A percentile compares a stretch with the other conserved stretches of the same genome.
Evolutionary conservation across 345 rosid species (phyloP).

Genomic region (Kandelia obovata): DNA sequence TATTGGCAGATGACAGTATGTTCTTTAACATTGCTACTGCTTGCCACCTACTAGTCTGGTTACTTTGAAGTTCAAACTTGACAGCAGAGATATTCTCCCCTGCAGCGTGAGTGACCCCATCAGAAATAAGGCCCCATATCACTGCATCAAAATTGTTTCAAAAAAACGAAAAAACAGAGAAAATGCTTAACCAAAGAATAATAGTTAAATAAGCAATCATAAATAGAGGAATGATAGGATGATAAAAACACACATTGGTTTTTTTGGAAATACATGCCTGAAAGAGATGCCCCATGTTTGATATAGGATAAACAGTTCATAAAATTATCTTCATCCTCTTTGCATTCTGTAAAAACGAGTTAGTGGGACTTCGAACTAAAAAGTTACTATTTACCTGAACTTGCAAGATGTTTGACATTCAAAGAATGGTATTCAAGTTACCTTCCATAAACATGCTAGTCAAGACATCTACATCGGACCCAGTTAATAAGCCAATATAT

Average conservation of each 20-base stretch:
- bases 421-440: slow-evolving; percentile 17
- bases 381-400: slow-evolving; percentile 1
- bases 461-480: slow-evolving; percentile 48
- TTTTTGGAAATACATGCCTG: slow-evolving; percentile 44
- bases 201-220: neutral
- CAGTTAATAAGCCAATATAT: slow-evolving; percentile 63
- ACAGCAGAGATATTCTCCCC: slow-evolving; percentile 38
- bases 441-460: slow-evolving; percentile 42
- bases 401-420: neutral
- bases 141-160: slow-evolving; percentile 36
- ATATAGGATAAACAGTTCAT: slow-evolving; percentile 40
- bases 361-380: neutral
- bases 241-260: neutral
- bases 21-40: slow-evolving; percentile 71
- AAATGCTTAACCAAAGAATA: neutral
- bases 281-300: slow-evolving; percentile 72
- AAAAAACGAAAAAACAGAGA: neutral
- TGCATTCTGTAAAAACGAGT: slow-evolving; percentile 12
- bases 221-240: slow-evolving; percentile 1
- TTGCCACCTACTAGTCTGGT: slow-evolving; percentile 67
- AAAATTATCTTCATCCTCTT: slow-evolving; percentile 57
- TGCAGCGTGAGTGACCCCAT: slow-evolving; percentile 47
- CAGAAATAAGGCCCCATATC: slow-evolving; percentile 56
- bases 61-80: slow-evolving; percentile 49
- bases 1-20: slow-evolving; percentile 47